A percentile compares a stretch with the other conserved stretches of the same genome.
Conservation (phyloP, 2,329 filamentous ascomycete genomes). For the Fusarium verticillioides region DNA sequence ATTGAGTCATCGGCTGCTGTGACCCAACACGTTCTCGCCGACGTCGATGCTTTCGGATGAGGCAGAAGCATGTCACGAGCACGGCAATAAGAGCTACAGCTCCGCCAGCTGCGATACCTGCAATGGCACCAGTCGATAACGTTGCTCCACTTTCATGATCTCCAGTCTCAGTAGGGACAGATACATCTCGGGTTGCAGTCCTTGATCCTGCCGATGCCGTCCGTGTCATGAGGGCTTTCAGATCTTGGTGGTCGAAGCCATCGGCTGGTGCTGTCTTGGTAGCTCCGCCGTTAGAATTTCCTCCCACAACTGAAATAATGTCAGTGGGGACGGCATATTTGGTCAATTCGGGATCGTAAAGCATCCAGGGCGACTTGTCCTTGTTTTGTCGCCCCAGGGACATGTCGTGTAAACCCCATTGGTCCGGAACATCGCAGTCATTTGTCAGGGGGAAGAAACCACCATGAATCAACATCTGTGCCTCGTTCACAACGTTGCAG, state of each 20-base stretch:
- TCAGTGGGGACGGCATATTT: slow-evolving; percentile 63
- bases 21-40: slow-evolving; percentile 24
- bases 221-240: slow-evolving; percentile 64
- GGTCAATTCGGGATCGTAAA: slow-evolving; percentile 60
- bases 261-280: slow-evolving; percentile 60
- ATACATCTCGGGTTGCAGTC: slow-evolving; percentile 60
- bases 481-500: slow-evolving; percentile 64
- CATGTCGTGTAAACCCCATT: slow-evolving; percentile 68
- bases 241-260: slow-evolving; percentile 63
- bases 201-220: slow-evolving; percentile 58
- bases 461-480: slow-evolving; percentile 72
- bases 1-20: slow-evolving; percentile 42
- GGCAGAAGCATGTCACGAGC: slow-evolving; percentile 44
- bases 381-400: slow-evolving; percentile 63
- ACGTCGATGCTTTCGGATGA: slow-evolving; percentile 46
- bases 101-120: slow-evolving; percentile 56
- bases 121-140: slow-evolving; percentile 55
- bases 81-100: slow-evolving; percentile 45
- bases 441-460: slow-evolving; percentile 64
- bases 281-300: slow-evolving; percentile 61
- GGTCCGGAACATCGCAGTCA: slow-evolving; percentile 61
- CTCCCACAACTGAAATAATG: slow-evolving; percentile 62
- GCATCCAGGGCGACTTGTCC: slow-evolving; percentile 60
- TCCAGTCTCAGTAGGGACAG: slow-evolving; percentile 24
- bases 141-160: slow-evolving; percentile 1